Conservation (phyloP, 2,329 filamentous ascomycete species). For the Colletotrichum godetiae region DNA sequence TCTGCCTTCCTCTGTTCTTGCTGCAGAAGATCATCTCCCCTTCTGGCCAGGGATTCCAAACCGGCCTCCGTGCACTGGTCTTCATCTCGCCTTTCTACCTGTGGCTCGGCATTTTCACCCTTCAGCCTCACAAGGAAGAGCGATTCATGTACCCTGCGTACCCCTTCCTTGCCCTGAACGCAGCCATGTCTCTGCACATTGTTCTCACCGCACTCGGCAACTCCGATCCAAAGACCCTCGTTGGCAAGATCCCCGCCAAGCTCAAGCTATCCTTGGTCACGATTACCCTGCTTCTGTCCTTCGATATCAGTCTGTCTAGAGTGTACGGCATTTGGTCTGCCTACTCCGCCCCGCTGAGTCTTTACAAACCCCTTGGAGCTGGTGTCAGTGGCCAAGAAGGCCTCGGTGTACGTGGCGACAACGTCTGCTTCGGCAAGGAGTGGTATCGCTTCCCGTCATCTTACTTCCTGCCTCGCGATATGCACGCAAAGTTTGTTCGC, state of each 20-base stretch:
- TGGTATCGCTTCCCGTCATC: constrained; percentile 98
- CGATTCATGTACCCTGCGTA: constrained; percentile 99
- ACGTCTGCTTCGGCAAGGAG: constrained; percentile 92
- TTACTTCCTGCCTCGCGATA: constrained; percentile 86
- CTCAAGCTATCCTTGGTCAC: constrained; percentile 77
- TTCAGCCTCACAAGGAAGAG: constrained; percentile 97
- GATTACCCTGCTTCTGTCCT: constrained; percentile 69
- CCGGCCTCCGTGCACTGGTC: constrained; percentile 79
- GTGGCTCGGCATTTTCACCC: constrained; percentile 91
- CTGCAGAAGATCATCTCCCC: constrained; percentile 75
- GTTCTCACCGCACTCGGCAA: constrained; percentile 80
- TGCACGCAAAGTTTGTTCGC: constrained; percentile 89
- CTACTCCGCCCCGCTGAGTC: constrained; percentile 82
- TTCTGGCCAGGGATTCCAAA: constrained; percentile 72
- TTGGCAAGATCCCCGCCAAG: constrained; percentile 78
- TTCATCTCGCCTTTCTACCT: constrained; percentile 91
- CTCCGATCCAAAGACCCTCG: constrained; percentile 71
- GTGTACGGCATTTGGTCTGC: constrained; percentile 81
- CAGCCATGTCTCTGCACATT: constrained; percentile 85
- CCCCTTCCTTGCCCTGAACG: constrained; percentile 89
- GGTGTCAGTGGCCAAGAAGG: constrained; percentile 55
- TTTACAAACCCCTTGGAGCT: constrained; percentile 76
- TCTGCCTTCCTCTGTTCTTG: constrained; percentile 79
- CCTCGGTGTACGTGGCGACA: constrained; percentile 70
- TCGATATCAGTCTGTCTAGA: constrained; percentile 76